phyloP scores from a whole-genome alignment of 805 yeast species.

The Kluyveromyces wickerhamii region DNA sequence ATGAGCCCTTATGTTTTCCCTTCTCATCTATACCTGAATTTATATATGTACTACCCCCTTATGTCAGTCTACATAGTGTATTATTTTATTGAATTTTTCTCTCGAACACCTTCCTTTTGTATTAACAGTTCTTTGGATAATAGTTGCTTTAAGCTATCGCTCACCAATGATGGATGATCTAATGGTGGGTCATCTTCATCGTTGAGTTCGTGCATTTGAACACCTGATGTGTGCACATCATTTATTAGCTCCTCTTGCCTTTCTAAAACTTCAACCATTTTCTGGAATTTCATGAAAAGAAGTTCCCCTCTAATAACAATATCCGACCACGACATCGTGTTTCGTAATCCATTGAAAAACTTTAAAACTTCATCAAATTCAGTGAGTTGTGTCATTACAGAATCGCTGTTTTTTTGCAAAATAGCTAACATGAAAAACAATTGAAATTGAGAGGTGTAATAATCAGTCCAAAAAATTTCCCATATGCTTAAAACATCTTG shows the following conservation, averaged over 20 bases:
- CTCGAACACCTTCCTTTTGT: conserved; percentile 44
- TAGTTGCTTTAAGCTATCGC: conserved; percentile 42
- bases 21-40: background rate
- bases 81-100: conserved; percentile 20
- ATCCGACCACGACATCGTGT: conserved; percentile 66
- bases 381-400: conserved; percentile 62
- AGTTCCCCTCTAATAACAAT: conserved; percentile 78
- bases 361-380: conserved; percentile 88
- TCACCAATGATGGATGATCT: conserved; percentile 5
- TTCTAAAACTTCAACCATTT: conserved; percentile 75
- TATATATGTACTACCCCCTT: background rate
- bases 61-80: conserved; percentile 1
- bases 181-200: conserved; percentile 6
- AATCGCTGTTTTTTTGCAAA: conserved; percentile 76
- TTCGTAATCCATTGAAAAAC: conserved; percentile 84
- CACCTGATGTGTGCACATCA: conserved; percentile 3
- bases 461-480: conserved; percentile 91
- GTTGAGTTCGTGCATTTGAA: conserved; percentile 4
- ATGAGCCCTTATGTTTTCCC: background rate
- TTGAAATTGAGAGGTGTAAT: conserved; percentile 78
- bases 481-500: conserved; percentile 71
- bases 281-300: conserved; percentile 68
- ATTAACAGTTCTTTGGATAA: conserved; percentile 55
- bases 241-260: conserved; percentile 31
- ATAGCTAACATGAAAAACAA: conserved; percentile 81